Percentiles rank a stretch among this genome's conserved stretches.
Evolutionary conservation across 306 rosid genomes (phyloP).

Genomic region (Lablab purpureus): DNA sequence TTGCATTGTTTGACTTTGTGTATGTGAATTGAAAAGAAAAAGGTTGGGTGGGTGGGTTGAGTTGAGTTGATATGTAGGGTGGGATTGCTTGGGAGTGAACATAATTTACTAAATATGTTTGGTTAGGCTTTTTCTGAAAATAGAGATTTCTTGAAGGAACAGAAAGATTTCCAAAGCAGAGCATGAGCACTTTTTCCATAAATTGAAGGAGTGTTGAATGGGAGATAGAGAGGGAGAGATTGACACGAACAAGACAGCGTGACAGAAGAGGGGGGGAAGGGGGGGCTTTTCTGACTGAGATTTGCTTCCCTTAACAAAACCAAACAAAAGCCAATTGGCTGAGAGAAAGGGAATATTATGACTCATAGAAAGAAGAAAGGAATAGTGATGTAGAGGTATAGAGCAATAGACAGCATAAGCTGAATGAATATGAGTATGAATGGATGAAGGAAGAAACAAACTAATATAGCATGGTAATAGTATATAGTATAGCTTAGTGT

Average conservation of each 20-base stretch:
- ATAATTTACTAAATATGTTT: conserved; percentile 54
- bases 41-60: neutral
- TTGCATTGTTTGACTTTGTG: conserved; percentile 44
- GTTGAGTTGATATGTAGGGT: neutral
- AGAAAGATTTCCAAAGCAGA: conserved; percentile 60
- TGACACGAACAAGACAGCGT: conserved; percentile 83
- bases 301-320: conserved; percentile 70
- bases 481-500: neutral
- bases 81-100: conserved; percentile 74
- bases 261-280: conserved; percentile 42
- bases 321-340: conserved; percentile 57
- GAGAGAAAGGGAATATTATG: conserved; percentile 62
- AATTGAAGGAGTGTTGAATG: conserved; percentile 48
- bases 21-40: neutral
- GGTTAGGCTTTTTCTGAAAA: conserved; percentile 56
- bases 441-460: neutral
- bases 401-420: conserved; percentile 28
- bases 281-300: conserved; percentile 71
- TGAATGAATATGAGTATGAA: neutral
- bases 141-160: conserved; percentile 75
- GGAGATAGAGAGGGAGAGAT: conserved; percentile 56
- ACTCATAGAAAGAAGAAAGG: conserved; percentile 56
- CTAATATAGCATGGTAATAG: neutral
- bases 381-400: conserved; percentile 52
- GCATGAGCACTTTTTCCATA: conserved; percentile 53